Percentiles rank a stretch among this genome's conserved stretches.
These are phyloP conservation scores for Auricularia heimuer DNA, from an alignment of 768 basidiomycete species.

Conservation along the genomic window DNA sequence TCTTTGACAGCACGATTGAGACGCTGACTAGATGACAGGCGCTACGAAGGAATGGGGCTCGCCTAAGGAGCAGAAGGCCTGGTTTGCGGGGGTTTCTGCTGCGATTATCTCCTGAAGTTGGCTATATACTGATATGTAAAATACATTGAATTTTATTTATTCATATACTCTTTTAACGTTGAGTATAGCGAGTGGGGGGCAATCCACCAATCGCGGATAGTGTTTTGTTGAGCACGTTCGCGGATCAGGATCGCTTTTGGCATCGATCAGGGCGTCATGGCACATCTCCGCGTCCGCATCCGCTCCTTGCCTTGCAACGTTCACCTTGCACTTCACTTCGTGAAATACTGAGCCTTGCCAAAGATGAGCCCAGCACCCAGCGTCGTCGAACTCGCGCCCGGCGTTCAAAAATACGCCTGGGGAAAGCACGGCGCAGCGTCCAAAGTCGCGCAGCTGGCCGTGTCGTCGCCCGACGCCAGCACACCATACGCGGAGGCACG, in stretches of 20 bases:
- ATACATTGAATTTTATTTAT: background rate
- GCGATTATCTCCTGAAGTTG: slow-evolving; percentile 32
- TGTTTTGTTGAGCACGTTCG: too few species aligned
- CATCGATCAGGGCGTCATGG: background rate
- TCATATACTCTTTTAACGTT: background rate
- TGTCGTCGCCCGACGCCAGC: slow-evolving; percentile 52
- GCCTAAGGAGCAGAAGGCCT: slow-evolving; percentile 52
- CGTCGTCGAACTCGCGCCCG: slow-evolving; percentile 76
- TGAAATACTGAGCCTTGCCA: background rate
- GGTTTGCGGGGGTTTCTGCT: slow-evolving; percentile 62
- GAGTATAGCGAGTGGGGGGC: background rate
- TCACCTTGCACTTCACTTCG: too few species aligned
- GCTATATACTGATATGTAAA: background rate
- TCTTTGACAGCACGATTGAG: background rate
- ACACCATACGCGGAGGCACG: slow-evolving; percentile 89
- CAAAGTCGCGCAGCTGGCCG: slow-evolving; percentile 81
- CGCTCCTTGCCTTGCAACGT: background rate
- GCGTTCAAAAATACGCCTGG: slow-evolving; percentile 91
- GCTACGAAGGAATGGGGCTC: slow-evolving; percentile 42
- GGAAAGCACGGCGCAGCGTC: slow-evolving; percentile 73
- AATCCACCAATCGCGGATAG: background rate
- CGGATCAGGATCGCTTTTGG: too few species aligned
- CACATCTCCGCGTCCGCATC: background rate
- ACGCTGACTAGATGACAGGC: slow-evolving; percentile 27
- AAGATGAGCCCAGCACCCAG: slow-evolving; percentile 9